Evolutionary conservation across 2,329 filamentous ascomycete species (phyloP).

Genomic region (Pseudocercospora musae): DNA sequence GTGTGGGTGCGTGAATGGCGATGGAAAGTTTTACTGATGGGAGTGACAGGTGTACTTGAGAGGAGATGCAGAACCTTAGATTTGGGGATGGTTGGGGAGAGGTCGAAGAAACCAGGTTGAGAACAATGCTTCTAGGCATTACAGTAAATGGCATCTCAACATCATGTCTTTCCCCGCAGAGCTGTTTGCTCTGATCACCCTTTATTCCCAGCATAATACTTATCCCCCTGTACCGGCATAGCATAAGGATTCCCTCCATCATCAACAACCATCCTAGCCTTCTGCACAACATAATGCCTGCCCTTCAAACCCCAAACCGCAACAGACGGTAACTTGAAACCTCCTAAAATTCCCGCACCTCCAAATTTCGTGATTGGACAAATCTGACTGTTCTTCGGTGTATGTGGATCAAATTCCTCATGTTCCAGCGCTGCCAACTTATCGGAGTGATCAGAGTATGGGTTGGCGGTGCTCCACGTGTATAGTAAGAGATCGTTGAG

Average conservation of each 20-base stretch:
- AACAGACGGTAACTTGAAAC: conserved; percentile 26
- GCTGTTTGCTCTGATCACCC: background rate
- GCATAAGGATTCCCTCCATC: conserved; percentile 3
- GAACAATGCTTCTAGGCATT: too few relatives aligned
- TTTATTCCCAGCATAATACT: background rate
- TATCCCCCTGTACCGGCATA: background rate
- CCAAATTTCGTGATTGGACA: conserved; percentile 34
- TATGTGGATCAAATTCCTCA: conserved; percentile 15
- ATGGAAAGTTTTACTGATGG: conserved; percentile 40
- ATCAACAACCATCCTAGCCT: conserved; percentile 1
- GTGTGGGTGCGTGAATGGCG: conserved; percentile 44
- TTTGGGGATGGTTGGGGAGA: background rate
- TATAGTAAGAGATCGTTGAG: conserved; percentile 33
- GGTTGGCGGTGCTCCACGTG: conserved; percentile 28
- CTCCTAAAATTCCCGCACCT: conserved; percentile 33
- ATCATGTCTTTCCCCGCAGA: too few relatives aligned
- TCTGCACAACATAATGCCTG: conserved; percentile 22
- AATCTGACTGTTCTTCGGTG: conserved; percentile 21
- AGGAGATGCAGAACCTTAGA: conserved; percentile 46
- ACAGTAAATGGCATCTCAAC: too few relatives aligned
- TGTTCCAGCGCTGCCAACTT: conserved; percentile 28
- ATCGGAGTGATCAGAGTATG: conserved; percentile 27
- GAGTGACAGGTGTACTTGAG: conserved; percentile 14
- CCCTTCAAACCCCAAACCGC: conserved; percentile 34
- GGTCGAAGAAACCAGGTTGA: too few relatives aligned